Conservation (phyloP, 2,329 filamentous ascomycete species). For the Trichoderma koningii region DNA sequence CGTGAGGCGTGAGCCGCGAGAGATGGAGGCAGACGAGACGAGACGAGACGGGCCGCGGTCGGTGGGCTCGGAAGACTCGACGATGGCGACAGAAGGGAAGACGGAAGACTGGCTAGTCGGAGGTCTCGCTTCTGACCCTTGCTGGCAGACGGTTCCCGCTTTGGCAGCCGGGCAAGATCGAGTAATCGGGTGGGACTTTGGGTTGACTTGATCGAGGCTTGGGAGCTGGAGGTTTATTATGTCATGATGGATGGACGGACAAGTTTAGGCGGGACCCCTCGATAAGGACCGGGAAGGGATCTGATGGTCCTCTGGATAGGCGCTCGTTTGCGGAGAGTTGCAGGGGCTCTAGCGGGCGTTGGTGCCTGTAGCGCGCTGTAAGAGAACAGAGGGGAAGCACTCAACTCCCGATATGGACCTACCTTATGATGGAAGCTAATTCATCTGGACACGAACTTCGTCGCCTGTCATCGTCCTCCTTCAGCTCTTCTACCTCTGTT, state of each 20-base stretch:
- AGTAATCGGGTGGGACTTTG: slow-evolving; percentile 21
- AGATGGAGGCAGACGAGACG: neutral
- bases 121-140: neutral
- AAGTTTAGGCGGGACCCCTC: slow-evolving; percentile 20
- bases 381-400: too few species aligned
- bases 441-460: too few species aligned
- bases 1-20: too few species aligned
- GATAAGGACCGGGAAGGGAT: slow-evolving; percentile 33
- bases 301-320: too few species aligned
- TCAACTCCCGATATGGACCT: too few species aligned
- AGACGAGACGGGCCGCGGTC: neutral
- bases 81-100: neutral
- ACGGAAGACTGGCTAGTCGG: slow-evolving; percentile 3
- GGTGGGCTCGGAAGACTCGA: slow-evolving; percentile 7
- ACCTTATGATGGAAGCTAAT: too few species aligned
- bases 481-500: too few species aligned
- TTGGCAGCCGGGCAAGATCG: slow-evolving; percentile 2
- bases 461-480: too few species aligned
- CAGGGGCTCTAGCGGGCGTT: slow-evolving; percentile 27
- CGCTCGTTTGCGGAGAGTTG: slow-evolving; percentile 10
- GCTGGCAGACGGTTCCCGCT: slow-evolving; percentile 4
- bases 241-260: slow-evolving; percentile 29
- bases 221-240: slow-evolving; percentile 27
- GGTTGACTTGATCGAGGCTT: slow-evolving; percentile 9
- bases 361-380: neutral